These are phyloP conservation scores for Podaxis sp. DNA, from an alignment of 768 basidiomycete genomes.

Conservation along the genomic window DNA sequence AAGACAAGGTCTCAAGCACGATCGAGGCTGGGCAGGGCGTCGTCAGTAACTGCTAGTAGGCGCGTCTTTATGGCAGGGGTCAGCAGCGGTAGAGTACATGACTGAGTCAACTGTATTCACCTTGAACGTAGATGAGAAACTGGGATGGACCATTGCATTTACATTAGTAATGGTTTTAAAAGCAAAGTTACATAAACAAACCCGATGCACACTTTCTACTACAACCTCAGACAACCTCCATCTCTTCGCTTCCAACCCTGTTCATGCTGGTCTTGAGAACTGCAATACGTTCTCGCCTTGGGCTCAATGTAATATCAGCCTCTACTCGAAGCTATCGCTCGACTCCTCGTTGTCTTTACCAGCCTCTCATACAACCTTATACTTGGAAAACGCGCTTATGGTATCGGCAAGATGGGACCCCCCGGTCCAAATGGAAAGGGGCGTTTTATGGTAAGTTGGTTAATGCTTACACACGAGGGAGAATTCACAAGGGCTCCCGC, in stretches of 20 bases:
- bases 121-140: background rate
- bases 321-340: constrained; percentile 15
- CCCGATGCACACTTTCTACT: background rate
- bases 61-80: background rate
- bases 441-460: constrained; percentile 28
- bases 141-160: background rate
- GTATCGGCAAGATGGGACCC: constrained; percentile 35
- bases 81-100: background rate
- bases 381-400: constrained; percentile 21
- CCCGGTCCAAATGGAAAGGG: constrained; percentile 34
- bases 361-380: constrained; percentile 23
- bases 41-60: constrained; percentile 20
- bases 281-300: constrained; percentile 22
- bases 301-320: background rate
- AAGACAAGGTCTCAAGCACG: constrained; percentile 21
- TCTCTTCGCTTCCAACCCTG: constrained; percentile 9
- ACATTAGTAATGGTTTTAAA: constrained; percentile 6
- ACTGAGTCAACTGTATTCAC: background rate
- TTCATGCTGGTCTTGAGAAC: constrained; percentile 33
- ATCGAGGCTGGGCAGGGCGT: constrained; percentile 24
- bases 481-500: constrained; percentile 15
- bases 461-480: background rate
- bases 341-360: constrained; percentile 22
- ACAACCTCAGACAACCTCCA: background rate
- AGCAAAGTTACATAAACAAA: constrained; percentile 6